phyloP scores from a whole-genome alignment of 2,329 filamentous ascomycete genomes.

The Fusarium sp. region DNA sequence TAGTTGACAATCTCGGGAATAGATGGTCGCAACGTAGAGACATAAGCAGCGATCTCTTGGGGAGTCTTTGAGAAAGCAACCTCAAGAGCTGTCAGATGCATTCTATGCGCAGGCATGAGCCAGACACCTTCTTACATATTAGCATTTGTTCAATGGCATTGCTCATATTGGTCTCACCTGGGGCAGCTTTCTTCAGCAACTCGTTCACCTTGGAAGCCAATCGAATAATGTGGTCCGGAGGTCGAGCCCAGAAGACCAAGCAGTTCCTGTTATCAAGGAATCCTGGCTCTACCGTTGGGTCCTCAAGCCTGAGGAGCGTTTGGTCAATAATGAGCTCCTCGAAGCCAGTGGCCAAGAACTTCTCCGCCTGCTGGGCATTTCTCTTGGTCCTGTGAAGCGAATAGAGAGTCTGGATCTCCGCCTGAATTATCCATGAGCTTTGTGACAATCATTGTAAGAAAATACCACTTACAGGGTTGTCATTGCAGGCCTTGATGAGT shows the following conservation, averaged over 20 bases:
- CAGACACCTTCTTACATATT: conserved; percentile 71
- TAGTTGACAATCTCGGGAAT: conserved; percentile 73
- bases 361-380: conserved; percentile 79
- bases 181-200: conserved; percentile 70
- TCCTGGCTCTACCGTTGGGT: conserved; percentile 70
- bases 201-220: conserved; percentile 77
- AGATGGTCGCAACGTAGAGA: conserved; percentile 65
- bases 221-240: conserved; percentile 75
- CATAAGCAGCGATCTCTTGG: conserved; percentile 72
- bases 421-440: conserved; percentile 54
- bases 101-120: conserved; percentile 81
- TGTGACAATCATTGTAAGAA: background rate
- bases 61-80: conserved; percentile 82
- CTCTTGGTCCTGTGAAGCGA: conserved; percentile 77
- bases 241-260: conserved; percentile 88
- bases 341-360: conserved; percentile 77
- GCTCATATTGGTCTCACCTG: conserved; percentile 66
- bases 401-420: conserved; percentile 78
- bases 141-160: background rate
- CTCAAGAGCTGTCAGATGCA: conserved; percentile 90
- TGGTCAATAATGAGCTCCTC: conserved; percentile 79
- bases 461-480: conserved; percentile 68
- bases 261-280: conserved; percentile 84
- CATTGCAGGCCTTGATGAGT: conserved; percentile 73
- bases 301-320: conserved; percentile 76